Evolutionary conservation across 148 eudicot species (phyloP), one percentile per base, ranked within the genome.

Genomic region (Chenopodium quinoa): DNA sequence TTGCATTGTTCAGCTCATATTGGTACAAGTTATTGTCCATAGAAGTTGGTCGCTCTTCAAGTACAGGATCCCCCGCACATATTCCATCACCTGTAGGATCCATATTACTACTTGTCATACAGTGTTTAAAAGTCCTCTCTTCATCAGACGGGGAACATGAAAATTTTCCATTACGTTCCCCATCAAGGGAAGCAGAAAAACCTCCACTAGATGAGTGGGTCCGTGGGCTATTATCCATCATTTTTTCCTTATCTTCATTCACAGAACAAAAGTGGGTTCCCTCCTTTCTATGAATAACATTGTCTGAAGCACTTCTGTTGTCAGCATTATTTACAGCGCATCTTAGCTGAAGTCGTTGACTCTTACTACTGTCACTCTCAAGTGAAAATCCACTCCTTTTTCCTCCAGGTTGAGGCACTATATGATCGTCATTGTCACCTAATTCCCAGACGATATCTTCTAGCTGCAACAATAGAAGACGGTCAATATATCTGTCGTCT

Each of bases 381-480:
- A 73, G 73, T 50, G 86, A 75, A 84, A 82, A 72, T 82, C 77
- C 86, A 84, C 50, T 68, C 29, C 73, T 79, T 66, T 77, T 75
- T 48, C 76, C 75, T 66, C 82, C 81, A 70, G 90, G 80, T 70
- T 87, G 90, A 81, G 98, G 97, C 73, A 90, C 93, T 85, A 91
- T 88, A 88, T 89, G 98, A 81, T 96, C 97, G 67, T 88, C 92
- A 79, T 81, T 89, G 75, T 84, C 92, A 80, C 83, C 89, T 83
- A 89, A 82, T 44, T 91, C 90, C 97, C 97, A 92, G 70, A 82
- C 88, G 66, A 86, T 89, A 89, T 93, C 95, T 85, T 91, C 95
- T 78, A 95, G 83, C 99, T 95, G 97, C 75, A 88, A 86, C 80
- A 79, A 54, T 7, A 50, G 58, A 54, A 48, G 64, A 31, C 7